Evolutionary conservation across 2,329 filamentous ascomycete species (phyloP).

Genomic region (Furcasterigmium sp.): DNA sequence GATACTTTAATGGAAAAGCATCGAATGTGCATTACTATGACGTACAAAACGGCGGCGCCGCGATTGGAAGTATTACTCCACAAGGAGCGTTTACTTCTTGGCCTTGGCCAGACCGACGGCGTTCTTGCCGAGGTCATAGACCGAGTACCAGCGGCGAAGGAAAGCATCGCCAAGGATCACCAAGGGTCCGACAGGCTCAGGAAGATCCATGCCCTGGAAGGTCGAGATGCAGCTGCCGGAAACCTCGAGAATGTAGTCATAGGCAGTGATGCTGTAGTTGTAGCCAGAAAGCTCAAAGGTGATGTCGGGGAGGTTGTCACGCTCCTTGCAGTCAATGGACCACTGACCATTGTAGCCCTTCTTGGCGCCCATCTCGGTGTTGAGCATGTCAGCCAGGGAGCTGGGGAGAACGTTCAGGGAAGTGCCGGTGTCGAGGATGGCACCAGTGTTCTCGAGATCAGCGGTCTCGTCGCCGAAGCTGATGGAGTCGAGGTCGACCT

Average conservation of each 20-base stretch:
- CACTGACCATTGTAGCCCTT: conserved; percentile 98
- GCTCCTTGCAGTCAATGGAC: conserved; percentile 82
- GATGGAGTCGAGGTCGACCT: conserved; percentile 93
- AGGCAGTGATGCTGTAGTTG: conserved; percentile 84
- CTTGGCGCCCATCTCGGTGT: conserved; percentile 96
- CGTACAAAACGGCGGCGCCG: not conserved
- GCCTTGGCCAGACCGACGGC: conserved; percentile 85
- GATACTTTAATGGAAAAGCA: not conserved
- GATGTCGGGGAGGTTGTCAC: conserved; percentile 79
- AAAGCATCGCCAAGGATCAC: conserved; percentile 90
- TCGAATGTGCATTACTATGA: not conserved
- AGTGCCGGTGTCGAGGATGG: conserved; percentile 96
- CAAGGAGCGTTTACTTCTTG: conserved; percentile 40
- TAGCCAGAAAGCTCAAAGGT: conserved; percentile 86
- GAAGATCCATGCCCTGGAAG: conserved; percentile 95
- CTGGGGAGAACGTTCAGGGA: conserved; percentile 93
- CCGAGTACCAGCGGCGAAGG: conserved; percentile 84
- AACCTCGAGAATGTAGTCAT: conserved; percentile 94
- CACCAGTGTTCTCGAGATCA: conserved; percentile 89
- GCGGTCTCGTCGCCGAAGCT: conserved; percentile 80
- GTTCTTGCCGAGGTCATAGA: conserved; percentile 89
- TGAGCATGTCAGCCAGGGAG: conserved; percentile 89
- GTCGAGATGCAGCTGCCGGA: conserved; percentile 94
- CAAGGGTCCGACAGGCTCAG: conserved; percentile 81
- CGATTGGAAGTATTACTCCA: not conserved